Conservation (phyloP, 768 basidiomycete species). For the Pholiota microspora region DNA sequence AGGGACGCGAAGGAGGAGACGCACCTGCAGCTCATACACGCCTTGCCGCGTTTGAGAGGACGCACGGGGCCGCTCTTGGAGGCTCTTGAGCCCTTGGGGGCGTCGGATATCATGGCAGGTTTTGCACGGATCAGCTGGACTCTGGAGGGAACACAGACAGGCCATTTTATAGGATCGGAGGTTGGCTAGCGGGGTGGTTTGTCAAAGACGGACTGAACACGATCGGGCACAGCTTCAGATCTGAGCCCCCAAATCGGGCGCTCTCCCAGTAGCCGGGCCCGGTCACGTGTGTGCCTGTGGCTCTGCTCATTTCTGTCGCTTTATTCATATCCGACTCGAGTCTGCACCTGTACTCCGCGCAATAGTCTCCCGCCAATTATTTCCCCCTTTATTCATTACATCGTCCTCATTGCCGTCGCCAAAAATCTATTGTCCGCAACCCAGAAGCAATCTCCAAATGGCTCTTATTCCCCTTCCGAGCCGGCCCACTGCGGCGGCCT, state of each 20-base stretch:
- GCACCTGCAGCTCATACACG: constrained; percentile 54
- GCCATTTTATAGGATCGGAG: constrained; percentile 37
- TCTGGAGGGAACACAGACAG: constrained; percentile 19
- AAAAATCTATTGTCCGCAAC: background rate
- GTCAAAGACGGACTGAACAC: background rate
- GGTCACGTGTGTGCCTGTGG: constrained; percentile 18
- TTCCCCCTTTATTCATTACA: constrained; percentile 6
- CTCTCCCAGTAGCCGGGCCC: constrained; percentile 8
- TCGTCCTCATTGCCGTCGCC: background rate
- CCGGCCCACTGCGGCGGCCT: too few species aligned
- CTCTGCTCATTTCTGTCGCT: constrained; percentile 20
- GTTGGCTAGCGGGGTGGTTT: constrained; percentile 16
- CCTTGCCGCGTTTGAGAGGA: constrained; percentile 52
- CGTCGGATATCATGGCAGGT: constrained; percentile 40
- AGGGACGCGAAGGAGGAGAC: constrained; percentile 11
- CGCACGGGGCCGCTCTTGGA: constrained; percentile 30
- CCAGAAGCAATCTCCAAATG: background rate
- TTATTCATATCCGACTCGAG: constrained; percentile 11
- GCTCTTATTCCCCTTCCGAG: background rate
- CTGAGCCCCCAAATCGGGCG: background rate
- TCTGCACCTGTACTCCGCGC: constrained; percentile 12
- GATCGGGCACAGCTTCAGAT: constrained; percentile 15
- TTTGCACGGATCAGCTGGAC: constrained; percentile 38
- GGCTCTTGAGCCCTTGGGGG: constrained; percentile 29
- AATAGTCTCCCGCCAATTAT: constrained; percentile 10